Percentiles rank a stretch among this genome's conserved stretches.
These are phyloP conservation scores for Xylaria palmicola DNA, from an alignment of 495 filamentous ascomycete species.

Conservation along the genomic window DNA sequence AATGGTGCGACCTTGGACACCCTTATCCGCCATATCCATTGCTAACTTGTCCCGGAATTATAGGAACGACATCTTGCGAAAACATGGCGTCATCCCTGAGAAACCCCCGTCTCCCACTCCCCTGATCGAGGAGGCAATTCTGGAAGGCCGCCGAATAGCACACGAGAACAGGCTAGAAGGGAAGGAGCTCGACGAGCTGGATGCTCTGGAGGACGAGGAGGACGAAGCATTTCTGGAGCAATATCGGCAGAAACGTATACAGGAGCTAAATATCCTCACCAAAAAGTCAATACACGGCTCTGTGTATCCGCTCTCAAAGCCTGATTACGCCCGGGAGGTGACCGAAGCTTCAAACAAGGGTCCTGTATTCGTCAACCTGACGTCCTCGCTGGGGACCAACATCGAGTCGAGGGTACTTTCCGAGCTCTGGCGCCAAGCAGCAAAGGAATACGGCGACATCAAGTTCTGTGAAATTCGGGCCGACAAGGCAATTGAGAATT, in stretches of 20 bases:
- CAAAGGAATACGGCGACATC: slow-evolving; percentile 80
- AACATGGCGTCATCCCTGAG: slow-evolving; percentile 93
- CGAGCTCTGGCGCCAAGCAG: slow-evolving; percentile 84
- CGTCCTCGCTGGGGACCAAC: slow-evolving; percentile 72
- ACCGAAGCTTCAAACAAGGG: slow-evolving; percentile 78
- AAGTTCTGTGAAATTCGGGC: slow-evolving; percentile 98
- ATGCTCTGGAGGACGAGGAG: slow-evolving; percentile 86
- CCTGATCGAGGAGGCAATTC: slow-evolving; percentile 91
- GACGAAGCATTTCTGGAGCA: slow-evolving; percentile 87
- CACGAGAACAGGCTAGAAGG: slow-evolving; percentile 90
- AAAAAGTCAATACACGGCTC: slow-evolving; percentile 76
- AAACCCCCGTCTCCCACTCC: slow-evolving; percentile 93
- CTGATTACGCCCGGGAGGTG: slow-evolving; percentile 88
- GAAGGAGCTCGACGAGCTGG: slow-evolving; percentile 89
- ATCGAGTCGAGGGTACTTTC: slow-evolving; percentile 77
- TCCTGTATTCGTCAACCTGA: slow-evolving; percentile 82
- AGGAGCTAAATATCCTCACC: slow-evolving; percentile 72
- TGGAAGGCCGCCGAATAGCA: slow-evolving; percentile 73
- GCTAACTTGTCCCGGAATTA: slow-evolving; percentile 16
- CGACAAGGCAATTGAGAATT: slow-evolving; percentile 92
- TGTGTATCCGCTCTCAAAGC: slow-evolving; percentile 91
- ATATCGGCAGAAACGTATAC: slow-evolving; percentile 81
- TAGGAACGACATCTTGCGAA: slow-evolving; percentile 98
- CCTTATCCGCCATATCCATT: slow-evolving; percentile 14
- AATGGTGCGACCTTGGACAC: slow-evolving; percentile 64